Evolutionary conservation across 768 basidiomycete genomes (phyloP).

Genomic region (Psilocybe sp.): DNA sequence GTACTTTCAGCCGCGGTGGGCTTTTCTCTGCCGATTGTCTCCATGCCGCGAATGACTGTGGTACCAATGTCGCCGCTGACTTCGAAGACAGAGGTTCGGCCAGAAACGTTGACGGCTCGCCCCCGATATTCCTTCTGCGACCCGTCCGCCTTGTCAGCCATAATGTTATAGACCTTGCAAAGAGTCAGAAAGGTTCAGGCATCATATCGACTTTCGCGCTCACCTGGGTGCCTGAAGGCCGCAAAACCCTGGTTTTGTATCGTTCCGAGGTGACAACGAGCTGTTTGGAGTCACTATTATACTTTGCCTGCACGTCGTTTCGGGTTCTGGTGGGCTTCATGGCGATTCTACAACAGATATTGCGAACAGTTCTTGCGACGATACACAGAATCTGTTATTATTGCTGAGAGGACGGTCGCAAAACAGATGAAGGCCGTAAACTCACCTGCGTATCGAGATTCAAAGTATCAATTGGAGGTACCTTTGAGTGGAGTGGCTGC

Average conservation of each 20-base stretch:
- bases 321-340: slow-evolving; percentile 41
- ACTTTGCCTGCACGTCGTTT: slow-evolving; percentile 40
- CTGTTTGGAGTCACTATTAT: slow-evolving; percentile 22
- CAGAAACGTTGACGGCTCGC: neutral
- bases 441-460: slow-evolving; percentile 25
- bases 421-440: neutral
- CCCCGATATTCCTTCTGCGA: neutral
- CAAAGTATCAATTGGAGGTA: slow-evolving; percentile 22
- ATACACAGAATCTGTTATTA: slow-evolving; percentile 27
- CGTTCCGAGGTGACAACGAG: slow-evolving; percentile 36
- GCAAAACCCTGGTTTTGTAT: slow-evolving; percentile 41
- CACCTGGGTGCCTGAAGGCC: slow-evolving; percentile 24
- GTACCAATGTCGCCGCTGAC: neutral
- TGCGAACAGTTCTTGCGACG: slow-evolving; percentile 36
- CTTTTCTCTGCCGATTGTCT: slow-evolving; percentile 43
- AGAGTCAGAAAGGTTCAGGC: neutral
- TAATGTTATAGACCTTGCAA: neutral
- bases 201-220: neutral
- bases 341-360: slow-evolving; percentile 29
- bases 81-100: neutral
- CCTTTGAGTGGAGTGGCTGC: slow-evolving; percentile 12
- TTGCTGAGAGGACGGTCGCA: neutral
- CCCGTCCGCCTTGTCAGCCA: neutral
- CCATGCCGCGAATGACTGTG: slow-evolving; percentile 6
- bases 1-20: slow-evolving; percentile 43